These are phyloP conservation scores for Lentinus polychrous DNA, from an alignment of 1,284 basidiomycete species.

Conservation along the genomic window DNA sequence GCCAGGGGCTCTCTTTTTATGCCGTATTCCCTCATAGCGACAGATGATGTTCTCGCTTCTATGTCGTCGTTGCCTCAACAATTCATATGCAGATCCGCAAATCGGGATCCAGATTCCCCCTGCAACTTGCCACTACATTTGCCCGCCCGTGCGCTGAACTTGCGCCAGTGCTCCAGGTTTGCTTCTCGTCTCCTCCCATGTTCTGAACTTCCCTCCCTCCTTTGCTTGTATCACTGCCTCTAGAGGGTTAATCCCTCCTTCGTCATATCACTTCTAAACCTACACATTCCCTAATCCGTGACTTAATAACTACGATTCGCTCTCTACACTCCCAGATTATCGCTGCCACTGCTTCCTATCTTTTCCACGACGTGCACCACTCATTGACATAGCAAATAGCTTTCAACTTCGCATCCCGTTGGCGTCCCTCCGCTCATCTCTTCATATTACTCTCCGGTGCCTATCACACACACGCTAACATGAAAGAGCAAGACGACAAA, in stretches of 20 bases:
- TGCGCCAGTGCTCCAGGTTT: not conserved
- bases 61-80: slow-evolving; percentile 4
- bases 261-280: slow-evolving; percentile 20
- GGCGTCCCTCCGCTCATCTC: too few species aligned
- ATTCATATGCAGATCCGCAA: slow-evolving; percentile 5
- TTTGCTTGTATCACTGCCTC: slow-evolving; percentile 8
- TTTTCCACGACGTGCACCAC: not conserved
- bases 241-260: slow-evolving; percentile 13
- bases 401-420: not conserved
- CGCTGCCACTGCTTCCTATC: slow-evolving; percentile 6
- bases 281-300: slow-evolving; percentile 24
- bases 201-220: slow-evolving; percentile 7
- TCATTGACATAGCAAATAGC: not conserved
- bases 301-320: slow-evolving; percentile 22
- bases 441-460: too few species aligned
- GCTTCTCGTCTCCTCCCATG: not conserved
- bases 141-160: slow-evolving; percentile 4
- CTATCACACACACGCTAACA: slow-evolving; percentile 7
- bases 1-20: slow-evolving; percentile 7
- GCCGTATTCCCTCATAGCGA: slow-evolving; percentile 5
- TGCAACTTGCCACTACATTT: not conserved
- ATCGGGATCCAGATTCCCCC: slow-evolving; percentile 5
- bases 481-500: slow-evolving; percentile 12
- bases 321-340: slow-evolving; percentile 4
- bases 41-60: slow-evolving; percentile 9